Evolutionary conservation across 306 rosid genomes (phyloP).

Genomic region (Senna tora): DNA sequence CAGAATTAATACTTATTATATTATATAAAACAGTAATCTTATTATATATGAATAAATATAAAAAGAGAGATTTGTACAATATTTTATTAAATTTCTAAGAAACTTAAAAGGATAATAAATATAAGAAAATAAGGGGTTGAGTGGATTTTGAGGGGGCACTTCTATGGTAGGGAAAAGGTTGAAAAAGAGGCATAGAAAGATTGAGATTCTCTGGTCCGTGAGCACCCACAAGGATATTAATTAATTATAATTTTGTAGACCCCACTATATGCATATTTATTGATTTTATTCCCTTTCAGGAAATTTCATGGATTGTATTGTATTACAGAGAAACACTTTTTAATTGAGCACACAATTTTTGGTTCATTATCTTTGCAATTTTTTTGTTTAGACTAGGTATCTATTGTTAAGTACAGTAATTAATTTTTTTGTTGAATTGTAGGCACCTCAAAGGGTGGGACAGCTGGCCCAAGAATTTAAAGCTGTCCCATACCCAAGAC

Average conservation of each 20-base stretch:
- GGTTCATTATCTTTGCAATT: too few relatives aligned
- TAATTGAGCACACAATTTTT: neutral
- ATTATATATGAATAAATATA: too few relatives aligned
- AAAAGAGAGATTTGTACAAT: too few relatives aligned
- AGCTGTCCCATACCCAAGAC: too few relatives aligned
- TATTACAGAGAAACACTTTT: neutral
- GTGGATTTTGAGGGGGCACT: conserved; percentile 37
- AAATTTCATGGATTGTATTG: conserved; percentile 34
- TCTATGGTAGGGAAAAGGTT: conserved; percentile 40
- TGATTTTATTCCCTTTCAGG: conserved; percentile 27
- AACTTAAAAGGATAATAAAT: conserved; percentile 41
- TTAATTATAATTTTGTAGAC: conserved; percentile 29
- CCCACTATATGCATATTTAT: conserved; percentile 29
- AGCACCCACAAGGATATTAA: conserved; percentile 26
- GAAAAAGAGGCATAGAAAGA: conserved; percentile 44
- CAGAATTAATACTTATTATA: too few relatives aligned
- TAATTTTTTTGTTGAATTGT: too few relatives aligned
- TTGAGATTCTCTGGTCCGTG: conserved; percentile 62
- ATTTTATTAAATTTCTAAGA: too few relatives aligned
- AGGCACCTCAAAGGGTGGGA: too few relatives aligned
- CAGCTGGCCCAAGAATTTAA: too few relatives aligned
- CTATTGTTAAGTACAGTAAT: too few relatives aligned
- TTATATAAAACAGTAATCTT: too few relatives aligned
- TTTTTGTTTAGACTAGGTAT: too few relatives aligned
- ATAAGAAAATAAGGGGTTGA: conserved; percentile 40